These are phyloP conservation scores for Volvox reticuliferus DNA, from an alignment of 139 green algal genomes.

Conservation along the genomic window DNA sequence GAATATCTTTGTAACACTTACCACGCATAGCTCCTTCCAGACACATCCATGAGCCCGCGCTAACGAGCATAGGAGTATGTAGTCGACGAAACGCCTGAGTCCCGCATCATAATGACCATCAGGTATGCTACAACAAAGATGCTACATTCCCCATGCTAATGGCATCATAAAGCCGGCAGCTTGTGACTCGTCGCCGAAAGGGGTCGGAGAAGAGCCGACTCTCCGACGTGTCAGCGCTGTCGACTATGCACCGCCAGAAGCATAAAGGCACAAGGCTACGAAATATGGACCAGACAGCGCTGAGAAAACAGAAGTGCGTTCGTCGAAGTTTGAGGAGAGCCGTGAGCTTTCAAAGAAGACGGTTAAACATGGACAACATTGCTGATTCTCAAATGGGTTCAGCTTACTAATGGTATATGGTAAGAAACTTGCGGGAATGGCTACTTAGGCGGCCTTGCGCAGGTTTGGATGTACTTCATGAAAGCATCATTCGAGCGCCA, in stretches of 20 bases:
- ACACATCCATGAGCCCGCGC: not conserved
- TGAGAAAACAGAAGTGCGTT: not conserved
- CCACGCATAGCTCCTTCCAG: conserved; percentile 22
- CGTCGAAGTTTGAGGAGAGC: not conserved
- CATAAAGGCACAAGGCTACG: not conserved
- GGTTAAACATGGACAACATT: not conserved
- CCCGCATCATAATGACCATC: not conserved
- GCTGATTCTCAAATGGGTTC: not conserved
- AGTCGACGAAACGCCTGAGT: not conserved
- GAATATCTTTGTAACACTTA: not conserved
- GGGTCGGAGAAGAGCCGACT: not conserved
- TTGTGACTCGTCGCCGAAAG: not conserved
- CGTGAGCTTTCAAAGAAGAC: not conserved
- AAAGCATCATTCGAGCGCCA: no score
- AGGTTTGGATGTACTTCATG: no score
- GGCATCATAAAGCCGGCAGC: not conserved
- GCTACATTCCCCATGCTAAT: not conserved
- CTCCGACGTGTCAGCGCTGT: not conserved
- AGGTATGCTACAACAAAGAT: not conserved
- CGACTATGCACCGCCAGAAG: not conserved
- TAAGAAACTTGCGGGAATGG: not conserved
- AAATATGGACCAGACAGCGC: not conserved
- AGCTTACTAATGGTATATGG: not conserved
- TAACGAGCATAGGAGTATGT: not conserved
- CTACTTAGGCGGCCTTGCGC: no score